Evolutionary conservation across 192 early-diverging fungal species (phyloP).

Genomic region (Coemansia erecta): DNA sequence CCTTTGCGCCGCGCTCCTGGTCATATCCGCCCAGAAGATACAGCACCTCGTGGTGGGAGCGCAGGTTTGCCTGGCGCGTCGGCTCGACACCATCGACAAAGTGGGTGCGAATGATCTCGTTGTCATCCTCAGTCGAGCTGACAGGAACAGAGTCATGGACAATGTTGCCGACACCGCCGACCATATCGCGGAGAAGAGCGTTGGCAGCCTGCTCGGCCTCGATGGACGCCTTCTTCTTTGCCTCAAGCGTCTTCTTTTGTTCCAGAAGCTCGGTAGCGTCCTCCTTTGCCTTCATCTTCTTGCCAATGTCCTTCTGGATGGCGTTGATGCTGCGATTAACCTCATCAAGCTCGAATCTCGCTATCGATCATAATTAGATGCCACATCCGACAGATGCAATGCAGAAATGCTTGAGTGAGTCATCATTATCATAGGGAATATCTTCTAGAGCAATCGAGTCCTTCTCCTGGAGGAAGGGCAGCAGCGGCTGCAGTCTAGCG

Average conservation of each 20-base stretch:
- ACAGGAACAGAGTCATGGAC: conserved; percentile 89
- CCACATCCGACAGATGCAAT: conserved; percentile 4
- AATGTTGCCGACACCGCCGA: conserved; percentile 95
- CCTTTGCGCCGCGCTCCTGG: conserved; percentile 83
- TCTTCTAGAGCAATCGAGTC: too few species aligned
- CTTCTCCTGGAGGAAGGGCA: neutral
- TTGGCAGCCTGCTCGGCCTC: conserved; percentile 78
- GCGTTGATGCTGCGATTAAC: conserved; percentile 89
- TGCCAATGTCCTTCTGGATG: conserved; percentile 86
- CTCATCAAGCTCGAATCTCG: conserved; percentile 81
- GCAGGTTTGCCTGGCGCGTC: conserved; percentile 58
- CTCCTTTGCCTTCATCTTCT: conserved; percentile 89
- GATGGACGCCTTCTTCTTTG: conserved; percentile 66
- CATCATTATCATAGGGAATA: neutral
- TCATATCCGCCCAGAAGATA: conserved; percentile 89
- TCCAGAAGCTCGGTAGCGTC: conserved; percentile 72
- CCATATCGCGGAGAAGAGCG: conserved; percentile 60
- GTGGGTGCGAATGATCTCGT: conserved; percentile 64
- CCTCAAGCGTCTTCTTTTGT: conserved; percentile 72
- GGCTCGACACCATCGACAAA: conserved; percentile 58
- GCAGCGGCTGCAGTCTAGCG: neutral
- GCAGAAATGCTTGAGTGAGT: conserved; percentile 4
- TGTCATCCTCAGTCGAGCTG: conserved; percentile 83
- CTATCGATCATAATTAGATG: conserved; percentile 43
- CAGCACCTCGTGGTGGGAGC: conserved; percentile 93